These are phyloP conservation scores for Gaertneriomyces semiglobifer DNA, from an alignment of 192 early-diverging fungal genomes.

Conservation along the genomic window DNA sequence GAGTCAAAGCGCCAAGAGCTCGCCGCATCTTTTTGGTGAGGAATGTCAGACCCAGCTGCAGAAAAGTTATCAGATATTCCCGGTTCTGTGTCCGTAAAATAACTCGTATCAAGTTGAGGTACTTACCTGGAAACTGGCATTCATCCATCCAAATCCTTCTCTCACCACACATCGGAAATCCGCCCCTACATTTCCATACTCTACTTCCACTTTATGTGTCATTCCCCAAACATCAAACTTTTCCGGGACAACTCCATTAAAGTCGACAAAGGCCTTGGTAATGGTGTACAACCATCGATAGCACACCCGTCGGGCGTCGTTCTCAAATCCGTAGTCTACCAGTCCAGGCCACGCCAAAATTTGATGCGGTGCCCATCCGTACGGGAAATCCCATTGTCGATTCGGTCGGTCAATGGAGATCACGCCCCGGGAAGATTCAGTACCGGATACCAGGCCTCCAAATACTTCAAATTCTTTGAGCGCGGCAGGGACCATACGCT, in stretches of 20 bases:
- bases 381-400: conserved; percentile 87
- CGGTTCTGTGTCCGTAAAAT: conserved; percentile 27
- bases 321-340: conserved; percentile 73
- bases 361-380: conserved; percentile 98
- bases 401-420: conserved; percentile 81
- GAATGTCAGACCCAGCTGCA: conserved; percentile 77
- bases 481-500: conserved; percentile 62
- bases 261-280: conserved; percentile 91
- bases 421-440: conserved; percentile 80
- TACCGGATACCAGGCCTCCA: conserved; percentile 91
- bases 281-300: conserved; percentile 98
- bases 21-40: conserved; percentile 68
- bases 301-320: conserved; percentile 69
- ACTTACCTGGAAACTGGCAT: conserved; percentile 62
- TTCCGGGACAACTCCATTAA: conserved; percentile 93
- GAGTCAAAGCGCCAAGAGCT: conserved; percentile 71
- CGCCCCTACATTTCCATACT: conserved; percentile 93
- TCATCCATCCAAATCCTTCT: conserved; percentile 99
- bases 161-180: conserved; percentile 91
- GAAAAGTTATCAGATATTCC: conserved; percentile 22
- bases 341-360: conserved; percentile 94
- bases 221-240: conserved; percentile 94
- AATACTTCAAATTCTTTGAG: conserved; percentile 81
- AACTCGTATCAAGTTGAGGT: neutral
- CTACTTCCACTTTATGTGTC: conserved; percentile 87